Conservation (phyloP, 345 rosid species). For the Eucalyptus caleyi region DNA sequence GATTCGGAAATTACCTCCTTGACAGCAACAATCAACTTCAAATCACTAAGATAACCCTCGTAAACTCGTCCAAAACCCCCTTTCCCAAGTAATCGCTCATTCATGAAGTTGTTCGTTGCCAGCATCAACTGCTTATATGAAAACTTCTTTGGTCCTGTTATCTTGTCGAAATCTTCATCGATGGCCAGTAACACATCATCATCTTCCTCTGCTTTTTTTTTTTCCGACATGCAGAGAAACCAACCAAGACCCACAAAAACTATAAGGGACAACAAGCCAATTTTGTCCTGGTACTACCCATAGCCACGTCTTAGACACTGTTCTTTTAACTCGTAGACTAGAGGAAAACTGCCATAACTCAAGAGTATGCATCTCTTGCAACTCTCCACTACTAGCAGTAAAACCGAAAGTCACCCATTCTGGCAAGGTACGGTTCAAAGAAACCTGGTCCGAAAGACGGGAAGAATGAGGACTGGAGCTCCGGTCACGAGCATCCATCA, state of each 20-base stretch:
- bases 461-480: not conserved
- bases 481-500: not conserved
- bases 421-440: not conserved
- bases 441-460: not conserved
- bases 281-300: not conserved
- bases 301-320: not conserved
- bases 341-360: not conserved
- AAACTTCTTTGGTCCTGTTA: not conserved
- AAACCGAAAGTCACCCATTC: not conserved
- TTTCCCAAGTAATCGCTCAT: not conserved
- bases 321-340: not conserved
- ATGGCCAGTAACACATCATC: not conserved
- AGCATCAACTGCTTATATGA: not conserved
- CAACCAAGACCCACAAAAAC: not conserved
- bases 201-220: not conserved
- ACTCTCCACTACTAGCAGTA: not conserved
- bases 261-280: not conserved
- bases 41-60: not conserved
- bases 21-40: not conserved
- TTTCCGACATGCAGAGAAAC: not conserved
- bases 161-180: not conserved
- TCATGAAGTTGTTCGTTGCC: not conserved
- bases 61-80: not conserved
- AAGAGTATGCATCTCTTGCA: not conserved
- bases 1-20: not conserved